Evolutionary conservation across 805 yeast species (phyloP).

Genomic region (Yarrowia yakushimensis): DNA sequence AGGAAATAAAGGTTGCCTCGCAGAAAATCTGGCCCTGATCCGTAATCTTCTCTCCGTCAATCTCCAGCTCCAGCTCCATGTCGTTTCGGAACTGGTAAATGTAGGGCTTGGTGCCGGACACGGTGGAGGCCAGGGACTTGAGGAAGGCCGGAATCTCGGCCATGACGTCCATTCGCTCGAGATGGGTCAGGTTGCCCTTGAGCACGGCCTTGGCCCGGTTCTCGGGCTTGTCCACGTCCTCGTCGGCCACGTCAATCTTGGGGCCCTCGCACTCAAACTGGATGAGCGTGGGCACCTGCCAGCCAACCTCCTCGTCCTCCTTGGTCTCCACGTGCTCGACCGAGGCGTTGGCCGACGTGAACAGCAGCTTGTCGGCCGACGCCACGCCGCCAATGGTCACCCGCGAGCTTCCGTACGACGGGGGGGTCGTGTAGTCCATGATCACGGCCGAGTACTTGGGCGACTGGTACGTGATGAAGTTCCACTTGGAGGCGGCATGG

Average conservation of each 20-base stretch:
- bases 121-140: slow-evolving; percentile 87
- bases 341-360: slow-evolving; percentile 63
- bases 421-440: slow-evolving; percentile 96
- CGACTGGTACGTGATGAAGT: slow-evolving; percentile 85
- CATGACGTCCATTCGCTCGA: slow-evolving; percentile 96
- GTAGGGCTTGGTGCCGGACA: slow-evolving; percentile 94
- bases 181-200: slow-evolving; percentile 56
- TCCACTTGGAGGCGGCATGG: slow-evolving; percentile 97
- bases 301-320: slow-evolving; percentile 73
- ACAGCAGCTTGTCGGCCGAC: slow-evolving; percentile 57
- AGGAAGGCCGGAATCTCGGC: slow-evolving; percentile 93
- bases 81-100: slow-evolving; percentile 86
- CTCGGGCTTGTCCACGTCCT: slow-evolving; percentile 37
- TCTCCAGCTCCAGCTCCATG: slow-evolving; percentile 46
- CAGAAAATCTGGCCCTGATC: slow-evolving; percentile 68
- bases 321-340: slow-evolving; percentile 54
- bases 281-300: slow-evolving; percentile 80
- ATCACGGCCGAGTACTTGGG: slow-evolving; percentile 67
- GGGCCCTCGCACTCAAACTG: slow-evolving; percentile 56
- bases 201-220: slow-evolving; percentile 46
- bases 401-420: slow-evolving; percentile 75
- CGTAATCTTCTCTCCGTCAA: slow-evolving; percentile 41
- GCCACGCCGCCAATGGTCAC: slow-evolving; percentile 78
- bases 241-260: slow-evolving; percentile 45
- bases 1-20: slow-evolving; percentile 74